These are phyloP conservation scores for Microcera coccophila DNA, from an alignment of 2,329 filamentous ascomycete species.

Conservation along the genomic window DNA sequence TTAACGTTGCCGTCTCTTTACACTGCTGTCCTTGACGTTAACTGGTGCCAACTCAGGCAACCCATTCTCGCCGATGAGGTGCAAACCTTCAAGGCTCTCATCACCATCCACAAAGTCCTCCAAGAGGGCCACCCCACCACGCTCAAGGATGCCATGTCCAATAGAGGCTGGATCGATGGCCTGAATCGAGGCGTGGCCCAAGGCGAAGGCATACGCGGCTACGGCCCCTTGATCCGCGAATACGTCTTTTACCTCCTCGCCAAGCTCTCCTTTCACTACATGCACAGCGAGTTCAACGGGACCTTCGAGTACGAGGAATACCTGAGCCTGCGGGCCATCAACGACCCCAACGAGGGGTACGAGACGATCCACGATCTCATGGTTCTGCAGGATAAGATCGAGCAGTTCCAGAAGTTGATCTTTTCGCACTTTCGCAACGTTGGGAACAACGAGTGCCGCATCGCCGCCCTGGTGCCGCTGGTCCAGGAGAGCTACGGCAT, in stretches of 20 bases:
- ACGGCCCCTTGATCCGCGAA: slow-evolving; percentile 88
- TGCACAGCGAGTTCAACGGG: slow-evolving; percentile 97
- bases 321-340: slow-evolving; percentile 94
- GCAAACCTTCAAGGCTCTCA: slow-evolving; percentile 97
- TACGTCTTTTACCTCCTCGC: slow-evolving; percentile 94
- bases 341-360: slow-evolving; percentile 95
- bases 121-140: slow-evolving; percentile 92
- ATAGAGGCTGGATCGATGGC: slow-evolving; percentile 89
- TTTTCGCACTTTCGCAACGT: slow-evolving; percentile 93
- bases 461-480: slow-evolving; percentile 85
- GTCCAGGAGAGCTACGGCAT: slow-evolving; percentile 99
- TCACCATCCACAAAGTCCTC: slow-evolving; percentile 94
- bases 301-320: slow-evolving; percentile 99
- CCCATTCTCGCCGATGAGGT: slow-evolving; percentile 98
- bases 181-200: slow-evolving; percentile 75
- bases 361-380: slow-evolving; percentile 97
- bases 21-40: not conserved
- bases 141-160: slow-evolving; percentile 81
- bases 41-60: slow-evolving; percentile 59
- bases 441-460: slow-evolving; percentile 93
- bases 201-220: slow-evolving; percentile 83
- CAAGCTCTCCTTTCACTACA: slow-evolving; percentile 93
- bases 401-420: slow-evolving; percentile 96
- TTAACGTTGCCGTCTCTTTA: too few relatives aligned
- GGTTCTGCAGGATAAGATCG: slow-evolving; percentile 95